These are phyloP conservation scores for Backusella morwellensis DNA, from an alignment of 192 early-diverging fungal species.

Conservation along the genomic window DNA sequence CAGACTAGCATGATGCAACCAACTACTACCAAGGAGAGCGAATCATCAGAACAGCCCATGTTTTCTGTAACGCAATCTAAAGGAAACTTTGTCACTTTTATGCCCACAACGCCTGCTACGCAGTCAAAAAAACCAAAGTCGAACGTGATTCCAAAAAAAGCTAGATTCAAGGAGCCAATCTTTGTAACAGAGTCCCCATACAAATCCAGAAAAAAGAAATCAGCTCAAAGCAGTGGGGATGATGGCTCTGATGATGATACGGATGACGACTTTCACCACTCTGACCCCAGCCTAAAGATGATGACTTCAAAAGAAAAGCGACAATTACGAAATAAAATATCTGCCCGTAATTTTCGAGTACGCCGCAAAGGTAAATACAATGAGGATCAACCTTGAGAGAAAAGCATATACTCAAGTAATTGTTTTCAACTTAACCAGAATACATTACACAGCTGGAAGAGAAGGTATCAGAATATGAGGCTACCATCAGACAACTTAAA, in stretches of 20 bases:
- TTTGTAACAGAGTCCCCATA: conserved; percentile 23
- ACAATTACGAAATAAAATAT: conserved; percentile 75
- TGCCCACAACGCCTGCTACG: neutral
- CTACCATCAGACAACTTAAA: neutral
- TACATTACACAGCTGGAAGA: conserved; percentile 17
- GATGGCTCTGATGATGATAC: neutral
- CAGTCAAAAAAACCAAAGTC: neutral
- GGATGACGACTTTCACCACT: conserved; percentile 3
- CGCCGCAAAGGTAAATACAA: conserved; percentile 57
- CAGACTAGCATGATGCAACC: neutral
- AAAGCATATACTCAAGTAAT: neutral
- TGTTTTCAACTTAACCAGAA: neutral
- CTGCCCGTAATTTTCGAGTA: conserved; percentile 72
- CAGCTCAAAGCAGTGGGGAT: neutral
- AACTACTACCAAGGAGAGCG: neutral
- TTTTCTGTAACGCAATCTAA: neutral
- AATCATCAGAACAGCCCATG: neutral
- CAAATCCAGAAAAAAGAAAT: conserved; percentile 8
- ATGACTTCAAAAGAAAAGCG: conserved; percentile 63
- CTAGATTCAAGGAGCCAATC: neutral
- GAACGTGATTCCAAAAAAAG: conserved; percentile 3
- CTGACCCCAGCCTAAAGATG: neutral
- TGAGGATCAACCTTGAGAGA: neutral
- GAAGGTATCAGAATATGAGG: conserved; percentile 14
- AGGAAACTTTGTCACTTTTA: neutral